Base-by-base conservation (phyloP, 148 eudicot species). In the Pharnaceum exiguum region DNA sequence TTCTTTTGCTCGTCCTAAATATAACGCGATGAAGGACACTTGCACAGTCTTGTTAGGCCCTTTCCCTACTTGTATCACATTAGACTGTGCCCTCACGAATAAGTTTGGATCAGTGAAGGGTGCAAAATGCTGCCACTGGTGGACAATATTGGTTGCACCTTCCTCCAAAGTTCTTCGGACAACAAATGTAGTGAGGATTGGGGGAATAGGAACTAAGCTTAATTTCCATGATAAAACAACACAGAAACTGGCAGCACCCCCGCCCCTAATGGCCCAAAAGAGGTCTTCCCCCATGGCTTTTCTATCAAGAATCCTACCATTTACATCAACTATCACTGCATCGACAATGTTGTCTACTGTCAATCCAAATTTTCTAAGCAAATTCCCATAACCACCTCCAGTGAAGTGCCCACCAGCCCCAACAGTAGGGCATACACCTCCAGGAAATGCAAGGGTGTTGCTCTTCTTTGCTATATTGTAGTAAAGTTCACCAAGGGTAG, bases 211-310 rank as follows among this genome's bases (percentile, higher is more conserved):
- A 4, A 78, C 76, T 19, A 77, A 53, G 5, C 36, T 62, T 25
- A 73, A 44, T 47, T 67, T 67, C 70, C 71, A 76, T 16, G 70
- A 28, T 30, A 69, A 5, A 16, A 66, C 57, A 31, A 70, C 82
- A 57, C 75, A 55, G 32, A 63, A 78, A 40, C 74, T 71, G 23
- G 67, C 55, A 19, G 63, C 76, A 1, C 76, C 79, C n/a, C 76
- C 79, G 5, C 79, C 79, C 37, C 70, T 57, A 16, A 75, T 71
- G 27, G 79, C 79, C 79, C 79, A 75, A 55, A 75, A 75, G 10
- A 75, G 38, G 25, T 70, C 79, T 17, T 75, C 79, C n/a, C 80
- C 73, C 80, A 71, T 76, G 1, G 66, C 58, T 24, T 32, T 22
- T 5, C 80, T 38, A 23, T 46, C 46, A 17, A 63, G 45, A 10